Evolutionary conservation across 257 asterid genomes (phyloP), one percentile per base, ranked within the genome.

Genomic region (Solanum tarapatanum): DNA sequence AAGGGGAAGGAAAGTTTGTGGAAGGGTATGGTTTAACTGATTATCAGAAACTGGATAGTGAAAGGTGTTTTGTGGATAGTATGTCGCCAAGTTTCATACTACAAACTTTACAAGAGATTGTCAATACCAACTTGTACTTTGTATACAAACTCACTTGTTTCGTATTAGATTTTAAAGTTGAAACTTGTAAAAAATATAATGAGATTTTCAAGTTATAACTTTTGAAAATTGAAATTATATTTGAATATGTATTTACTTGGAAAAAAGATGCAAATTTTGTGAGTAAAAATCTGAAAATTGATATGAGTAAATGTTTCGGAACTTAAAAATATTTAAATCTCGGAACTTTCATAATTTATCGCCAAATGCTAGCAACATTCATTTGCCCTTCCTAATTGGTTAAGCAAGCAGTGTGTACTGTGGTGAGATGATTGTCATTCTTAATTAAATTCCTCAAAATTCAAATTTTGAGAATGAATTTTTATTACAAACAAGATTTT

Each of bases 51-150:
- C n/a, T 74, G 66, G 76, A 55, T 32, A 86, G 60, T 51, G 87
- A 48, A 39, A 69, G 35, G 2, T 80, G 26, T 80, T 89, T 51
- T 91, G 92, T 91, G 92, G 93, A 89, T 88, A 68, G 87, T 48
- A 86, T 79, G 88, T 48, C 62, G 88, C 91, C 91, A 92, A 84
- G 91, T 91, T 72, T 70, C 77, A 8, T 7, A 16, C 39, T 24
- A 24, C 72, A 64, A 62, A 23, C 30, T 51, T 16, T 23, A 60
- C 68, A 60, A 8, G 2, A 11, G 9, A 66, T 11, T 64, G 72
- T 64, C 72, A 64, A 64, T 64, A 9, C 30, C 70, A n/a, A 64
- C 32, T 64, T 64, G 32, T 64, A 62, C 32, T n/a, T 62, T 62
- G 30, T 45, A 45, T 43, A 41, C 45, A 41, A 39, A 39, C 43